Base-by-base conservation (phyloP, 345 rosid genomes). In the Murraya koenigii region DNA sequence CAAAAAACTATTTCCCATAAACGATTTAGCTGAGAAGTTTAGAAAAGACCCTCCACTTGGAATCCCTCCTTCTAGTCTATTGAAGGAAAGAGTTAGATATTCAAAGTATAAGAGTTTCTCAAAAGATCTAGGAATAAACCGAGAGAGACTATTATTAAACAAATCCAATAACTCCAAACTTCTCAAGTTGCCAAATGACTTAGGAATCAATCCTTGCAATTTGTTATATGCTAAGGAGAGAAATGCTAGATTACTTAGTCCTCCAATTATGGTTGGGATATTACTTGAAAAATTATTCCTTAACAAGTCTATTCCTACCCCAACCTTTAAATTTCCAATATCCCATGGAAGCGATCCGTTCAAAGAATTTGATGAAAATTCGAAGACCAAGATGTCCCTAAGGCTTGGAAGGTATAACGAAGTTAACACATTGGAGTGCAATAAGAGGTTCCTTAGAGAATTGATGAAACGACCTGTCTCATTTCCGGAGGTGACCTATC, bases 61-160 rank as follows among this genome's bases (percentile, higher is more conserved):
- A 65, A 81, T 63, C 72, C 75, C 80, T 66, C 81, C 86, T 59
- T 75, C 41, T 2, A 80, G 30, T 17, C 30, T 25, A 4, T 84
- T 80, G 78, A 80, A 80, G 8, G 47, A 41, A 9, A 41, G 47
- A 41, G 9, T 41, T 41, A 41, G 47, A 41, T 41, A 10, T 41
- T 67, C 62, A 41, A 81, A 58, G n/a, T 59, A 23, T 14, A 1
- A 35, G 1, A 84, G 82, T 7, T 19, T n/a, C 39, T 78, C 78
- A 9, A 84, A 23, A 7, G 85, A 83, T 5, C 23, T 68, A 30
- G 86, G 86, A 65, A 83, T 83, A 1, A 1, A 6, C 25, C 82
- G 79, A 6, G 82, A 79, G 6, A 83, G 47, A 80, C 55, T 72
- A 55, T 79, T 80, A 5, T 26, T 73, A 0, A 83, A 80, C 26